Percentiles rank a stretch among this genome's conserved stretches.
Conservation (phyloP, 805 yeast genomes). For the Candida chauliodis region DNA sequence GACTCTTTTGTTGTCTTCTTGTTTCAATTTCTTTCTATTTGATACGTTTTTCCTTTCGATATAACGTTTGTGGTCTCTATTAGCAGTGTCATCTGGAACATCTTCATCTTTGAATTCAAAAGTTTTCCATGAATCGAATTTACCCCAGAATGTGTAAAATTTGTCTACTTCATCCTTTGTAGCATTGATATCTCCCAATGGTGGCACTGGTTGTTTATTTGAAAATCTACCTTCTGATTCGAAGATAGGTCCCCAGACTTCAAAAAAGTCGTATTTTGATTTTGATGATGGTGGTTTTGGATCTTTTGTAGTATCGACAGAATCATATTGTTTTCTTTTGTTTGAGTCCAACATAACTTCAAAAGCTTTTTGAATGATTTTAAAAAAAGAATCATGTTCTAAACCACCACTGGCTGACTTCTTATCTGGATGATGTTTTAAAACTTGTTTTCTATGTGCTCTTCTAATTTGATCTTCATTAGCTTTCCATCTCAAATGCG, state of each 20-base stretch:
- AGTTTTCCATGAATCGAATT: slow-evolving; percentile 97
- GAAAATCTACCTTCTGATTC: slow-evolving; percentile 90
- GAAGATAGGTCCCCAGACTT: slow-evolving; percentile 90
- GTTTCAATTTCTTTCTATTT: slow-evolving; percentile 95
- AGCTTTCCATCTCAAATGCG: slow-evolving; percentile 87
- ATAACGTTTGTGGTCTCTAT: slow-evolving; percentile 99
- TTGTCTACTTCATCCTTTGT: slow-evolving; percentile 80
- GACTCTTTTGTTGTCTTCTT: slow-evolving; percentile 90
- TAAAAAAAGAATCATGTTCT: slow-evolving; percentile 95
- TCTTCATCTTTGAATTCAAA: slow-evolving; percentile 98
- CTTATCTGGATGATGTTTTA: slow-evolving; percentile 98
- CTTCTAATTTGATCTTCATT: slow-evolving; percentile 90
- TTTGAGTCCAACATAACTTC: slow-evolving; percentile 82
- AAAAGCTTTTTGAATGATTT: slow-evolving; percentile 94
- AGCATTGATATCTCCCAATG: slow-evolving; percentile 63
- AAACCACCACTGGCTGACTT: slow-evolving; percentile 86
- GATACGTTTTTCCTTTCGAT: slow-evolving; percentile 96
- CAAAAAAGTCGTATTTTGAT: slow-evolving; percentile 75
- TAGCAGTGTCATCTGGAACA: slow-evolving; percentile 97
- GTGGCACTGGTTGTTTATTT: slow-evolving; percentile 84
- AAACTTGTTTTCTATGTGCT: slow-evolving; percentile 95
- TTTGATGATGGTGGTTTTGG: slow-evolving; percentile 74
- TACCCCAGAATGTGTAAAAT: slow-evolving; percentile 90
- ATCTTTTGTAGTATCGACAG: slow-evolving; percentile 87
- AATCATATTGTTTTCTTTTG: slow-evolving; percentile 91